These are phyloP conservation scores for Phaseolus coccineus DNA, from an alignment of 331 rosid genomes.

Conservation along the genomic window DNA sequence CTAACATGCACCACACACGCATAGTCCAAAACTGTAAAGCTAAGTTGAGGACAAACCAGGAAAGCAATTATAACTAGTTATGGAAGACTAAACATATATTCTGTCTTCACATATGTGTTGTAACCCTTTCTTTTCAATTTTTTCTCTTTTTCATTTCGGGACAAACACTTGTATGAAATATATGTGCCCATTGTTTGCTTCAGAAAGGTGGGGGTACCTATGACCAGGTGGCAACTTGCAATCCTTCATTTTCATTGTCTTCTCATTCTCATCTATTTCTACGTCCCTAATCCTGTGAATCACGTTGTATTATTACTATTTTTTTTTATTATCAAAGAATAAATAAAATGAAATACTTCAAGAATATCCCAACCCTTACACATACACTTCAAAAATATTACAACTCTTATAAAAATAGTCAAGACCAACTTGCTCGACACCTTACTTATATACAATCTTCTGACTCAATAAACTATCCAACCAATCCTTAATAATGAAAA, in stretches of 20 bases:
- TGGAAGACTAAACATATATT: slow-evolving; percentile 48
- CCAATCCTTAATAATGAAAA: too few relatives aligned
- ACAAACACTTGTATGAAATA: slow-evolving; percentile 8
- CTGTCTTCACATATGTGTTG: slow-evolving; percentile 40
- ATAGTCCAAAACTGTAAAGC: slow-evolving; percentile 48
- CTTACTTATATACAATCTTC: too few relatives aligned
- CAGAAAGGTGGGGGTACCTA: slow-evolving; percentile 22
- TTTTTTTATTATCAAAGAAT: too few relatives aligned
- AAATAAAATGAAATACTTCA: too few relatives aligned
- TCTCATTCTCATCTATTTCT: slow-evolving; percentile 32
- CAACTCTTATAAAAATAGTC: too few relatives aligned
- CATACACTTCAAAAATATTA: too few relatives aligned
- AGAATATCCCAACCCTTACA: too few relatives aligned
- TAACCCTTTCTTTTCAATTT: background rate
- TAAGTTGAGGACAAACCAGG: slow-evolving; percentile 41
- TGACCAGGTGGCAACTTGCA: slow-evolving; percentile 46
- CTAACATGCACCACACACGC: slow-evolving; percentile 46
- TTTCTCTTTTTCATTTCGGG: slow-evolving; percentile 20
- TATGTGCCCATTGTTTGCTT: slow-evolving; percentile 11
- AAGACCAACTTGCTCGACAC: too few relatives aligned
- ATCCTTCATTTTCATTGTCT: slow-evolving; percentile 40
- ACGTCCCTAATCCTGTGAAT: slow-evolving; percentile 36
- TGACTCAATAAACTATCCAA: too few relatives aligned
- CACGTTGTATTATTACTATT: slow-evolving; percentile 12
- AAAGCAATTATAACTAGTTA: slow-evolving; percentile 52